Percentiles rank a stretch among this genome's conserved stretches.
Conservation (phyloP, 148 eudicot genomes). For the Amaranthus hypochondriacus region DNA sequence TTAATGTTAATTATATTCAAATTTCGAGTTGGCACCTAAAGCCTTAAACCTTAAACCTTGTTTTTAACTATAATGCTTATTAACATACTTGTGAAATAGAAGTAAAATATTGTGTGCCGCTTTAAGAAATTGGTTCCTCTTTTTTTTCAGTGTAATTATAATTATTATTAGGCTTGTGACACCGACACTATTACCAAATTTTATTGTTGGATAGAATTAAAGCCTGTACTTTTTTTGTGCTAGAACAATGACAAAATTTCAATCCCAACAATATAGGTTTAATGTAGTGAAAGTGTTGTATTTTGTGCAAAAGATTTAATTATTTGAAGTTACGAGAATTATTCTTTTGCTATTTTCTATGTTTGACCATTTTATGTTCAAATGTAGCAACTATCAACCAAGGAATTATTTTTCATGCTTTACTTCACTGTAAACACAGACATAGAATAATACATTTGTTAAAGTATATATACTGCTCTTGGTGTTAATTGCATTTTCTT, state of each 20-base stretch:
- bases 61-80: neutral
- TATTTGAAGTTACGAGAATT: neutral
- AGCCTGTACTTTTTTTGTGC: neutral
- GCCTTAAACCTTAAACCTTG: neutral
- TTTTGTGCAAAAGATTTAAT: neutral
- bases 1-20: slow-evolving; percentile 7
- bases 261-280: too few species aligned
- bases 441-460: neutral
- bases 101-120: neutral
- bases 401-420: neutral
- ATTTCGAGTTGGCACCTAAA: neutral
- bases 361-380: neutral
- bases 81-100: neutral
- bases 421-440: neutral
- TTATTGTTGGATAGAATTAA: neutral
- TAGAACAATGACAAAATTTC: too few species aligned
- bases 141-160: neutral
- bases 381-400: neutral
- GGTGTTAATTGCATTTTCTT: neutral
- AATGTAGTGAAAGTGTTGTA: neutral
- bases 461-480: neutral
- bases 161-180: neutral
- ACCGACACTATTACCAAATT: neutral
- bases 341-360: neutral
- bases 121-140: neutral